Conservation (phyloP, 805 yeast species). For the Isabelozyma rhagii region DNA sequence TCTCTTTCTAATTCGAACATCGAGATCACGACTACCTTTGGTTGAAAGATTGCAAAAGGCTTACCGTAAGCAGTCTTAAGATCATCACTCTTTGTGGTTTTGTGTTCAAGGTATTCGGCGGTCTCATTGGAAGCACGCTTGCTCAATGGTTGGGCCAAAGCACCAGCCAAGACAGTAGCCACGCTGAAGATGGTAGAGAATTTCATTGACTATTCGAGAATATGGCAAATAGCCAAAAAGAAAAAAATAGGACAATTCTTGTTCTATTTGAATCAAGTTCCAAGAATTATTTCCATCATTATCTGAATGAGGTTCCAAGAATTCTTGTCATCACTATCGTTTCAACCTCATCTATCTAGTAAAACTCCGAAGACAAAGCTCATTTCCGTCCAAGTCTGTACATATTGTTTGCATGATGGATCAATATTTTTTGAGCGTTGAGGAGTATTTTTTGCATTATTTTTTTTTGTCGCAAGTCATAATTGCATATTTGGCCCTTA, state of each 20-base stretch:
- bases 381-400: neutral
- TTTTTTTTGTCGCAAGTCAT: neutral
- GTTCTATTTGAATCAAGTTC: neutral
- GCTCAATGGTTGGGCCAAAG: constrained; percentile 12
- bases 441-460: neutral
- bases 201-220: constrained; percentile 10
- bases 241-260: too few relatives aligned
- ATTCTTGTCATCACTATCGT: neutral
- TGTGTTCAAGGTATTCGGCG: neutral
- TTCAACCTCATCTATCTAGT: too few relatives aligned
- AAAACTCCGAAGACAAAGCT: neutral
- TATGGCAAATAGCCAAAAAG: too few relatives aligned
- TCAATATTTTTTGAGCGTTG: too few relatives aligned
- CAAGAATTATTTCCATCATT: neutral
- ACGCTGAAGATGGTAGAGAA: constrained; percentile 10
- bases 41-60: constrained; percentile 40
- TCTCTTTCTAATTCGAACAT: constrained; percentile 53
- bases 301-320: neutral
- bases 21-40: constrained; percentile 53
- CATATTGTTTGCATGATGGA: neutral
- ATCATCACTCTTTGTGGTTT: constrained; percentile 9
- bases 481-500: neutral
- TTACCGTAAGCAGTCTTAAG: constrained; percentile 23
- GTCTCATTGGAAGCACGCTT: constrained; percentile 8
- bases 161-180: constrained; percentile 5